Base-by-base conservation (phyloP, 2,329 filamentous ascomycete species). In the Colletotrichum cuscutae region DNA sequence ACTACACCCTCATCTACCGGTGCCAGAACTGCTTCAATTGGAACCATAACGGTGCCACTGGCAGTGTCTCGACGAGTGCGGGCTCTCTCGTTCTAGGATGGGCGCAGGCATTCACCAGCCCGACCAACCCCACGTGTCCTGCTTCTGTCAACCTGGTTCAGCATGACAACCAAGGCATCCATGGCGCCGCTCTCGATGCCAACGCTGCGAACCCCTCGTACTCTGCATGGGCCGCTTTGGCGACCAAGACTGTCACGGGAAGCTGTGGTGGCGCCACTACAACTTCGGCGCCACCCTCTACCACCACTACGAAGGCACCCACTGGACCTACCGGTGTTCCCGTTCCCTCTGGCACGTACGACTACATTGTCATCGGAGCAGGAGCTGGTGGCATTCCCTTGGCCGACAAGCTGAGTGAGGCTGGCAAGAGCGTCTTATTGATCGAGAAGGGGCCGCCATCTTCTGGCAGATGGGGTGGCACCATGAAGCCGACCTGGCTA, bases 281-380 rank as follows among this genome's bases (percentile, higher is more conserved):
- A 2, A 79, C 76, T 2, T 79, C 80, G 3, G 77, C 78, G 11
- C 63, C 64, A 11, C 57, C 69, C 2, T 49, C 72, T 15, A 70
- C 72, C 7, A 72, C 76, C 1, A 75, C 78, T 1, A 70, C 72
- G 26, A 74, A 66, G 42, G 52, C 35, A 28, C 56, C 59, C 5
- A 74, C 78, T 6, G 79, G 76, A 1, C 73, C 80, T 2, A 81
- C 81, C 1, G 80, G 82, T 13, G 79, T 81, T 0, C 83, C 80
- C 1, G 78, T 81, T 0, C 74, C 79, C 56, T 79, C 77, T 2
- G 78, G 77, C 24, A 78, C 86, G 0, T 91, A 88, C 76, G 90
- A 92, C 78, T 92, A 92, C 81, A 89, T 93, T 65, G 84, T 93
- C 37, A 86, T 91, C 35, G 91, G 91, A 4, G 88, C 83, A n/a